phyloP scores from a whole-genome alignment of 169 alveolate genomes.

The Cryptosporidium sp. region DNA sequence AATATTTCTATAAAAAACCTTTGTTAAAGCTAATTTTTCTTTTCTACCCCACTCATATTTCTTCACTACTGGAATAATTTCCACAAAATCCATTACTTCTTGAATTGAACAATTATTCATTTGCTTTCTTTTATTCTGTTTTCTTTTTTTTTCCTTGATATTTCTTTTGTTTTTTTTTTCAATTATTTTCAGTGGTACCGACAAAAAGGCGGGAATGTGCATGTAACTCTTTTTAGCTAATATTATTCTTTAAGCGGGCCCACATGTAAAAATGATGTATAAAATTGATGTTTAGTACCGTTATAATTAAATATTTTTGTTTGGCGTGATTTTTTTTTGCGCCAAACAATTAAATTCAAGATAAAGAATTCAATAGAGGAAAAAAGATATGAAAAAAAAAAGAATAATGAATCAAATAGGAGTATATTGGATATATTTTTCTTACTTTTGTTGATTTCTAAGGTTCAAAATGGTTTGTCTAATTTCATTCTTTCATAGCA shows the following conservation, averaged over 20 bases:
- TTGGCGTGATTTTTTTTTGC: too few species aligned
- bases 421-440: too few species aligned
- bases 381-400: too few species aligned
- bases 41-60: slow-evolving; percentile 68
- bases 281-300: too few species aligned
- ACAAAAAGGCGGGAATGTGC: not conserved
- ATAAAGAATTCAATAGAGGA: too few species aligned
- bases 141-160: not conserved
- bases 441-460: too few species aligned
- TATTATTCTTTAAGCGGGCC: not conserved
- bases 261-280: too few species aligned
- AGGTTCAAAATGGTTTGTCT: too few species aligned
- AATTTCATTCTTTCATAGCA: too few species aligned
- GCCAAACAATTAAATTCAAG: too few species aligned
- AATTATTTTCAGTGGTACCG: not conserved
- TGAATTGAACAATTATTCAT: not conserved
- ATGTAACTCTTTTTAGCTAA: not conserved
- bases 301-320: too few species aligned
- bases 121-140: not conserved
- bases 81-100: not conserved
- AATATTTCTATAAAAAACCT: slow-evolving; percentile 3
- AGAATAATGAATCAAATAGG: too few species aligned
- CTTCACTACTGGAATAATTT: slow-evolving; percentile 19
- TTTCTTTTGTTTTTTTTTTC: not conserved
- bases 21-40: slow-evolving; percentile 7